Evolutionary conservation across 2,329 filamentous ascomycete genomes (phyloP).

Genomic region (Colletotrichum shisoi): DNA sequence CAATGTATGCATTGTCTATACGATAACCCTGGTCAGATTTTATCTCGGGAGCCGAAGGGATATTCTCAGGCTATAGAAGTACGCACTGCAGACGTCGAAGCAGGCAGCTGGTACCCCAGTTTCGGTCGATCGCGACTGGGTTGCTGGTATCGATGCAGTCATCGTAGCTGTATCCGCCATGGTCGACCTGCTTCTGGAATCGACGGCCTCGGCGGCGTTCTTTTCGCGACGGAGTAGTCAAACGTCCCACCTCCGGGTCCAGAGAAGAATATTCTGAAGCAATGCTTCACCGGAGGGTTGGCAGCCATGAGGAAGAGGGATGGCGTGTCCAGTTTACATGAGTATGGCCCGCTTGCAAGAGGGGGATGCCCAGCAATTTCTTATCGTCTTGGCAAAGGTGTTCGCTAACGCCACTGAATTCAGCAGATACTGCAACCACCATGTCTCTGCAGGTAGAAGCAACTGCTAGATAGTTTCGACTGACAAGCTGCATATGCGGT

Average conservation of each 20-base stretch:
- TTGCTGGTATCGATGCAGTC: background rate
- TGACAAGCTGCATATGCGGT: background rate
- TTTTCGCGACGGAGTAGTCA: background rate
- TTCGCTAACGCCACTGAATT: background rate
- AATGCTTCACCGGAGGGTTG: background rate
- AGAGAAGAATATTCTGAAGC: background rate
- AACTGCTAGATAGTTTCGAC: background rate
- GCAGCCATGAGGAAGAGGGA: background rate
- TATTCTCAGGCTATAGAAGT: background rate
- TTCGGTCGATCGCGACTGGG: background rate
- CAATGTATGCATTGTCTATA: constrained; percentile 1
- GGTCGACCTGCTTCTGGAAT: background rate
- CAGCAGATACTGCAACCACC: no score
- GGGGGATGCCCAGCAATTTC: background rate
- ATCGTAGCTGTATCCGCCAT: background rate
- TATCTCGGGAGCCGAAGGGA: no score
- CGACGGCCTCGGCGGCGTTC: background rate
- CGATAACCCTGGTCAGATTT: background rate
- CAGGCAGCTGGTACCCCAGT: background rate
- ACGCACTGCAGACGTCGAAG: background rate
- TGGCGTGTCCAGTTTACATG: background rate
- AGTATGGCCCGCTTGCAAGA: background rate
- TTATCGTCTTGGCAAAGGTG: background rate
- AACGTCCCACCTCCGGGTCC: background rate
- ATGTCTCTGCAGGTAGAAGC: no score